Evolutionary conservation across 129 eudicot genomes (phyloP).

Genomic region (Helianthus tuberosus): DNA sequence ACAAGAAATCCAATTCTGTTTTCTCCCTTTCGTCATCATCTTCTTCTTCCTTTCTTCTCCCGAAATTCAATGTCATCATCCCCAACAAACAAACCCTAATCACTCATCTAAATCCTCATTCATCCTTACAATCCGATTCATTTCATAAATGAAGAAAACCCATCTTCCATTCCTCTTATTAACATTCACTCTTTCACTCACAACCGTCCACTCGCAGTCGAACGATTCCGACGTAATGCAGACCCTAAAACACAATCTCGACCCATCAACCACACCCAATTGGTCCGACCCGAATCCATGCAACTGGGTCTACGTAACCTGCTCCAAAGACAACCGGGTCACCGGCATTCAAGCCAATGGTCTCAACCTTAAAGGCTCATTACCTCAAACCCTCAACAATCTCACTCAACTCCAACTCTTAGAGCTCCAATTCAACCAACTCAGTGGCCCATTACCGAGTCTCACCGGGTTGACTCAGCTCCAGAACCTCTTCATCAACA

Average conservation of each 20-base stretch:
- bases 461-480: constrained; percentile 53
- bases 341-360: constrained; percentile 29
- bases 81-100: no score
- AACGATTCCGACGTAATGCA: constrained; percentile 56
- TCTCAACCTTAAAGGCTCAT: constrained; percentile 30
- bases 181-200: constrained; percentile 18
- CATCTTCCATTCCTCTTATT: not conserved
- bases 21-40: not conserved
- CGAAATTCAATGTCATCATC: not conserved
- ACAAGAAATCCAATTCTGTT: not conserved
- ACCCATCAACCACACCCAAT: constrained; percentile 45
- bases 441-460: constrained; percentile 53
- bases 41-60: not conserved
- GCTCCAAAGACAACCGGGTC: constrained; percentile 33
- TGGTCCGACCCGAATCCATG: constrained; percentile 53
- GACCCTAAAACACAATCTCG: constrained; percentile 41
- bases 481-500: constrained; percentile 35
- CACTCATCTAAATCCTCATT: not conserved
- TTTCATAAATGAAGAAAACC: not conserved
- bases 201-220: constrained; percentile 38
- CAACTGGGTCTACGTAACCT: constrained; percentile 56
- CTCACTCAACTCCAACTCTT: constrained; percentile 40
- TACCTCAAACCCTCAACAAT: constrained; percentile 34
- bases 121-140: constrained; percentile 18
- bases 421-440: constrained; percentile 45